Evolutionary conservation across 2,329 filamentous ascomycete genomes (phyloP).

Genomic region (Diaporthe australafricana): DNA sequence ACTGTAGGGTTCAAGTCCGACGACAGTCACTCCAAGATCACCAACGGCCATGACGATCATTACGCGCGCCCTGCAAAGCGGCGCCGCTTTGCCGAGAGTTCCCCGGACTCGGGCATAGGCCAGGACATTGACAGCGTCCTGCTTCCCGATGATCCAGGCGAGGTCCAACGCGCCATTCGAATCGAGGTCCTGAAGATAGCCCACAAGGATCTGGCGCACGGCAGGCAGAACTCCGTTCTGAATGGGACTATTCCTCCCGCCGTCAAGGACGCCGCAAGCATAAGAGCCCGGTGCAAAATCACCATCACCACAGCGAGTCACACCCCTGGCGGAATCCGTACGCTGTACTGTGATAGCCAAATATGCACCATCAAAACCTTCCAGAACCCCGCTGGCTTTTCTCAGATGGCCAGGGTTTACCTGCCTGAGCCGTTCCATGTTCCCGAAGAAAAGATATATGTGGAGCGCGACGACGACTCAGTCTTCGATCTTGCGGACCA

Average conservation of each 20-base stretch:
- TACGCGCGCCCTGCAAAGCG: constrained; percentile 59
- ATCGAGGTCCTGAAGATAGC: constrained; percentile 65
- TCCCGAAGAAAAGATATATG: constrained; percentile 62
- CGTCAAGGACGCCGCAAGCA: constrained; percentile 49
- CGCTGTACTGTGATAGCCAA: constrained; percentile 66
- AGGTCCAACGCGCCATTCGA: constrained; percentile 56
- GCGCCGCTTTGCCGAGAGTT: constrained; percentile 58
- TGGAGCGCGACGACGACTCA: constrained; percentile 60
- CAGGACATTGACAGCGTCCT: constrained; percentile 35
- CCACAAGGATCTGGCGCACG: constrained; percentile 59
- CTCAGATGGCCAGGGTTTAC: constrained; percentile 60
- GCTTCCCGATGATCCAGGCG: constrained; percentile 40
- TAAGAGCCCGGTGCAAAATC: constrained; percentile 57
- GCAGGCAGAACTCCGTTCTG: constrained; percentile 49
- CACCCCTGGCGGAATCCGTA: constrained; percentile 50
- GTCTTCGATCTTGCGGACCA: constrained; percentile 60
- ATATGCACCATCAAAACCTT: constrained; percentile 64
- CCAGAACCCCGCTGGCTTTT: constrained; percentile 58
- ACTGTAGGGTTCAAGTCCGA: constrained; percentile 48
- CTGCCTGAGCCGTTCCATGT: constrained; percentile 63
- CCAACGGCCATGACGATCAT: constrained; percentile 48
- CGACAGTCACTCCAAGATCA: constrained; percentile 45
- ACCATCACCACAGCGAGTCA: constrained; percentile 49
- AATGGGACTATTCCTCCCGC: constrained; percentile 51
- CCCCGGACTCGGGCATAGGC: constrained; percentile 44